Evolutionary conservation across 106 monocot species (phyloP), one percentile per base, ranked within the genome.

Genomic region (Apostasia shenzhenica): DNA sequence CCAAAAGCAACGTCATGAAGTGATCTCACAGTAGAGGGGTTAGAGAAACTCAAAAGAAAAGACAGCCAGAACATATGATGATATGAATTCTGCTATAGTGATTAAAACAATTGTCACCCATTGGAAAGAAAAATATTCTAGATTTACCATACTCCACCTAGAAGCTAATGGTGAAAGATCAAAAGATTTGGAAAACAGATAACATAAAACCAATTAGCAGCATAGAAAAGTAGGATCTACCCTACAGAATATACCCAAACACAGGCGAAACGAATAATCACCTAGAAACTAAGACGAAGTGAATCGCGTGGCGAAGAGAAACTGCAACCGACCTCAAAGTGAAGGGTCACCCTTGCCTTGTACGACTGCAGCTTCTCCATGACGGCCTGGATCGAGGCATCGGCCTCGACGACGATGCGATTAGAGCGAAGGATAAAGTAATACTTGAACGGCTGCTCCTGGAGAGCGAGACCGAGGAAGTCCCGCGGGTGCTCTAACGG

Each of bases 281-380:
- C 14, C 13, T 61, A 13, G 8, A 61, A 9, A 8, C 26, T 37
- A 14, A 2, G 41, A 61, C 14, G 14, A 3, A 61, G 9, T 42
- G 8, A 37, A 61, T 42, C 26, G 26, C 26, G 26, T 26, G 26
- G 26, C 26, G 26, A 26, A 26, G 26, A 26, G 26, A 26, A 26
- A 2, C 66, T 8, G 5, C 58, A 8, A 14, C 49, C 13, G 5
- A 91, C 97, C 88, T 97, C 97, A 51, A 92, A 97, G 71, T 84
- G 79, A 54, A 97, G 81, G 45, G 81, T 78, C 45, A 97, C 78
- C 41, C 89, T 82, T n/a, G 82, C 70, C 76, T 92, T 92, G 78
- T 92, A 92, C n/a, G 89, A 86, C 79, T 92, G 92, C 59, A 97
- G 79, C 89, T 97, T 97, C 61, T 97, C 92, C 89, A 97, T 92